Evolutionary conservation across 768 basidiomycete species (phyloP), one percentile per base, ranked within the genome.

Genomic region (Pleurotus tuoliensis): DNA sequence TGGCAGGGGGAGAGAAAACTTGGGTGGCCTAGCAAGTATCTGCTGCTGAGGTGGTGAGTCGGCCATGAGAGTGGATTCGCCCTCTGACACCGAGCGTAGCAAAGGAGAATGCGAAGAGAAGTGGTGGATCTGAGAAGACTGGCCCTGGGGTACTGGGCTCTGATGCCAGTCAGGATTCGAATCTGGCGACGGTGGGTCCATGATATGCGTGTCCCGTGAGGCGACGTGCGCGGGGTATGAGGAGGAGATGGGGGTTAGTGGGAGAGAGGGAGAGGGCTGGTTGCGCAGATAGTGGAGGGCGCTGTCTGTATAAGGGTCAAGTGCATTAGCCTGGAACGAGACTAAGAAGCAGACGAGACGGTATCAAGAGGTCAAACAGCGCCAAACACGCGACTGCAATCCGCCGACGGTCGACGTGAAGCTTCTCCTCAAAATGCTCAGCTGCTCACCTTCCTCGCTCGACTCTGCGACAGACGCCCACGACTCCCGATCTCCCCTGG

Each of bases 1-100:
- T 50, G 82, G 82, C 50, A 87, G 73, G n/a, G 72, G 66, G 58
- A 74, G 70, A 25, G 66, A 47, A 27, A 63, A 69, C 68, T 77
- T 79, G 39, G 73, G 76, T 48, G 72, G 76, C 58, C 68, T 78
- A 65, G 71, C 73, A 69, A 74, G 79, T 38, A 63, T 58, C 55
- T 52, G 41, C 37, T 62, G 41, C 39, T 58, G 44, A 50, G 58
- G 56, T 25, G 59, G 47, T 45, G 34, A 59, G 38, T 61, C 62
- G 24, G 65, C 58, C 69, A 73, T 46, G 62, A 73, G 58, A 69
- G 70, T 44, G 73, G 80, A 40, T 27, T 61, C 60, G 61, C 65
- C 67, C 50, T 76, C 77, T 37, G 73, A 76, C 39, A 68, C 70
- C 49, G 74, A 71, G 59, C 72, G 74, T 39, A 70, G 67, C 20